A percentile compares a stretch with the other conserved stretches of the same genome.
These are phyloP conservation scores for Daucus carota DNA, from an alignment of 129 eudicot species.

Conservation along the genomic window DNA sequence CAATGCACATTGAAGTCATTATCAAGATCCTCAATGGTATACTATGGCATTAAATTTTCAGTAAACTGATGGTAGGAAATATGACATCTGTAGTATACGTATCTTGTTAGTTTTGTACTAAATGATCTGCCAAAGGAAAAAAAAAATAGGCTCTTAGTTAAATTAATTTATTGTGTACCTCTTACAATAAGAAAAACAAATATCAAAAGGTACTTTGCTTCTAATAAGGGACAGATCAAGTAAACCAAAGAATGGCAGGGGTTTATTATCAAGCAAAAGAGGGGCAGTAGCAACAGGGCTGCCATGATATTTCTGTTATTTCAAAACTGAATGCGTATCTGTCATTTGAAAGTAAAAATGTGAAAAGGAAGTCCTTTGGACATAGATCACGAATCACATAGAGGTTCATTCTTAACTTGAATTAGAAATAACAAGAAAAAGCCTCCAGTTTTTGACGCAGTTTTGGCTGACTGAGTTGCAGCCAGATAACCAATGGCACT, in stretches of 20 bases:
- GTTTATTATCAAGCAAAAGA: neutral
- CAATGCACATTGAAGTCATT: neutral
- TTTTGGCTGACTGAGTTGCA: neutral
- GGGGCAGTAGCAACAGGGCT: neutral
- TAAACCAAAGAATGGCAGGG: neutral
- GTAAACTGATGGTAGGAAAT: neutral
- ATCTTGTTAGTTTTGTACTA: neutral
- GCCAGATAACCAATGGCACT: neutral
- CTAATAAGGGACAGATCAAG: neutral
- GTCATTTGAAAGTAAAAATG: neutral
- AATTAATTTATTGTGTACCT: neutral
- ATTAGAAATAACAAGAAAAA: neutral
- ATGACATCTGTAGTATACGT: slow-evolving; percentile 1
- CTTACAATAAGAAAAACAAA: neutral
- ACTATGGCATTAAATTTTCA: neutral
- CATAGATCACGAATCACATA: neutral
- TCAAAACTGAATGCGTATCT: neutral
- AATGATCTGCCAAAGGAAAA: neutral
- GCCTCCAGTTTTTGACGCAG: neutral
- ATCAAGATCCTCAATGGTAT: neutral
- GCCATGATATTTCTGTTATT: neutral
- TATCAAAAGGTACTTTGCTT: neutral
- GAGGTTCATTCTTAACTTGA: neutral
- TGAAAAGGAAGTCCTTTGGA: neutral
- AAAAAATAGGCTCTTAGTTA: neutral